Evolutionary conservation across 1,284 basidiomycete genomes (phyloP).

Genomic region (Pholiota adiposa): DNA sequence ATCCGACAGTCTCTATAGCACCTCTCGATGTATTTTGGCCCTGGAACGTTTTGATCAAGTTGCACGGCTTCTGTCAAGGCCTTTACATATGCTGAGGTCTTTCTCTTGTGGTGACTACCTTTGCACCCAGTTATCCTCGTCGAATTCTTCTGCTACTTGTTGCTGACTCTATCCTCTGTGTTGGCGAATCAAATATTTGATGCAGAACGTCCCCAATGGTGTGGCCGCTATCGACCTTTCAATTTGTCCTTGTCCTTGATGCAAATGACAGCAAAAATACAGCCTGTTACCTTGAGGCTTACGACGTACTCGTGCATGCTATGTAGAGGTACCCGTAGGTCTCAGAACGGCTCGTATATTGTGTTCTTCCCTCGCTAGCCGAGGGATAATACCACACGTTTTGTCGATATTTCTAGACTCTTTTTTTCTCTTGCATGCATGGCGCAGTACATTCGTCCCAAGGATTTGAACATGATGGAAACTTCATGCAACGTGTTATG

Average conservation of each 20-base stretch:
- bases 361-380: constrained; percentile 5
- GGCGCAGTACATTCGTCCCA: not conserved
- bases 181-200: not conserved
- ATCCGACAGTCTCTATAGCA: not conserved
- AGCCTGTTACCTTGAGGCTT: not conserved
- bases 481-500: constrained; percentile 9
- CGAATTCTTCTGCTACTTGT: not conserved
- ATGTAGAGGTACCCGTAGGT: not conserved
- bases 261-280: not conserved
- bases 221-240: too few species aligned
- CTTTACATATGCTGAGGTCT: not conserved
- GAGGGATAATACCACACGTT: constrained; percentile 12
- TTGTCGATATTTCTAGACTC: not conserved
- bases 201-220: not conserved
- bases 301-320: not conserved
- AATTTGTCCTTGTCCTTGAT: not conserved
- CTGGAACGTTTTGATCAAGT: not conserved
- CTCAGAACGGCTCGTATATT: not conserved
- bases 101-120: not conserved
- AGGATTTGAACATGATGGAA: not conserved
- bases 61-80: not conserved
- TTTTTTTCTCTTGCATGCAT: not conserved
- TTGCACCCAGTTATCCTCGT: not conserved
- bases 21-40: not conserved
- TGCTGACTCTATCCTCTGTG: too few species aligned